Base-by-base conservation (phyloP, 768 basidiomycete species). In the Boletus rubescentipes region DNA sequence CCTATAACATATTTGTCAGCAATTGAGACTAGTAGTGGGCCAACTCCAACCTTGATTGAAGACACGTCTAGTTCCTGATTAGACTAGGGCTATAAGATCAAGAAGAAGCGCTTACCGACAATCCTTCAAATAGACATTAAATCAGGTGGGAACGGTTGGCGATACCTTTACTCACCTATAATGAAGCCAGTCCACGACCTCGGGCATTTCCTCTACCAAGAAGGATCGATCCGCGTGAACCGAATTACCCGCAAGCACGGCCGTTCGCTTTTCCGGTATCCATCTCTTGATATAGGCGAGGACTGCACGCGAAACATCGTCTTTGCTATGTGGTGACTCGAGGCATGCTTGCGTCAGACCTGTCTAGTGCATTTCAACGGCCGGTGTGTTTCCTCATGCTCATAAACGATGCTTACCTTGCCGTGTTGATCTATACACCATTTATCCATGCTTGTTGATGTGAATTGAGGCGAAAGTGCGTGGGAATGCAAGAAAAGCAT, bases 371-470 rank as follows among this genome's bases (percentile, higher is more conserved):
- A 18, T 29, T 44, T 54, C 39, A 40, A 23, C 31, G 43, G n/a
- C 12, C 1, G 10, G 9, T 31, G 8, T 15, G 14, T 26, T 44
- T 31, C 29, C 9, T 10, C 15, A 34, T 30, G 45, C 21, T 9
- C 30, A n/a, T 4, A 9, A 10, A 21, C 0, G 14, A 15, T 9
- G 68, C 81, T 56, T 59, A 89, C 91, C 65, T 77, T 72, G 32
- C 85, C 87, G 59, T 97, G 94, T 55, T 93, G 91, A 7, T 80
- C 79, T 29, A 74, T 84, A 69, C 93, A 97, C 94, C 94, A 97
- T 57, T 85, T 77, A 55, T 83, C 79, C 94, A 97, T 97, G 16
- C 91, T 93, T 36, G 16, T 23, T 9, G 29, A 35, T 1, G 18
- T 44, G 36, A 47, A 35, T 37, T 21, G 18, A 41, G 5, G 9